Percentiles rank a stretch among this genome's conserved stretches.
phyloP scores from a whole-genome alignment of 768 basidiomycete genomes.

The Hypholoma sublateritium region DNA sequence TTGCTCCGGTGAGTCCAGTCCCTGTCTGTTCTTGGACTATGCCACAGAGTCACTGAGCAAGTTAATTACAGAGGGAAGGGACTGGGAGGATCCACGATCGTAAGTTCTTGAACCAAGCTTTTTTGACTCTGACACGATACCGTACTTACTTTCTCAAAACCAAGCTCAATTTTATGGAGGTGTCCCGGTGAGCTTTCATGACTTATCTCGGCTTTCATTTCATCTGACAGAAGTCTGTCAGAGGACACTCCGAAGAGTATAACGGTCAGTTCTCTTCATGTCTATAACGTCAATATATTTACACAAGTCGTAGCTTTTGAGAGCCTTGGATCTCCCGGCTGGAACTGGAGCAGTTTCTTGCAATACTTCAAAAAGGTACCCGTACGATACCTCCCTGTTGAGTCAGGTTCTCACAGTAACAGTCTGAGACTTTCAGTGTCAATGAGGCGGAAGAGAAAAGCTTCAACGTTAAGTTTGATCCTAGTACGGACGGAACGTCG shows the following conservation, averaged over 20 bases:
- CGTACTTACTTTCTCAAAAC: too few species aligned
- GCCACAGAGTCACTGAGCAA: not conserved
- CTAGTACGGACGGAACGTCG: not conserved
- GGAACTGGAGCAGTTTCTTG: slow-evolving; percentile 11
- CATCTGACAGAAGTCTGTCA: not conserved
- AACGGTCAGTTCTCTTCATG: not conserved
- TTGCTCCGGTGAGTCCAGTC: not conserved
- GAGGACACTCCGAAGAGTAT: not conserved
- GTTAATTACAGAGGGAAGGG: slow-evolving; percentile 10
- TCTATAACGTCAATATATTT: not conserved
- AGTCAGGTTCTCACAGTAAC: not conserved
- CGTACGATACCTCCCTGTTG: not conserved
- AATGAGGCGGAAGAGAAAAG: not conserved
- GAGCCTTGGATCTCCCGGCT: slow-evolving; percentile 10
- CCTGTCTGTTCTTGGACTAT: not conserved
- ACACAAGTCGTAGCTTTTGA: slow-evolving; percentile 3
- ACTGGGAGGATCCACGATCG: slow-evolving; percentile 11
- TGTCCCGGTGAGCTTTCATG: slow-evolving; percentile 6
- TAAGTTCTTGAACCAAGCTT: not conserved
- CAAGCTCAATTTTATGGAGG: slow-evolving; percentile 12
- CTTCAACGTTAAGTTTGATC: not conserved
- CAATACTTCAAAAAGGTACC: slow-evolving; percentile 13
- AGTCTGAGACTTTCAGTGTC: slow-evolving; percentile 4
- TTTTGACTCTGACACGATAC: not conserved
- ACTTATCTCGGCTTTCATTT: not conserved